Percentiles rank a stretch among this genome's conserved stretches.
Evolutionary conservation across 1,284 basidiomycete genomes (phyloP).

Genomic region (Apiotrichum veenhuisii): DNA sequence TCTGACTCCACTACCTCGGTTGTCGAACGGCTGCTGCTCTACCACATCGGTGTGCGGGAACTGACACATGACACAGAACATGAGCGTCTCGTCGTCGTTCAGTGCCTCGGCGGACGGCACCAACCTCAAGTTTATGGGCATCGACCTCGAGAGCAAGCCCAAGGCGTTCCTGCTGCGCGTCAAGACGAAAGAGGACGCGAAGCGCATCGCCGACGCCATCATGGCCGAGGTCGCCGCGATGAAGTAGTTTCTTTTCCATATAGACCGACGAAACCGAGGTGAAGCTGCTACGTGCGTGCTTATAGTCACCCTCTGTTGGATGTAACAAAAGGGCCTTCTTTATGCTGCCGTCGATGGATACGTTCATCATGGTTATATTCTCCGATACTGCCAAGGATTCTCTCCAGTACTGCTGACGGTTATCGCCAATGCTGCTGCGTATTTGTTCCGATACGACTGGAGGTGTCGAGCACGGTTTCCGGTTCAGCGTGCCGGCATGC

Average conservation of each 20-base stretch:
- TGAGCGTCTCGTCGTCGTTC: conserved; percentile 27
- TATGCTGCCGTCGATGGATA: neutral
- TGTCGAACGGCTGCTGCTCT: no score
- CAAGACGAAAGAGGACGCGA: conserved; percentile 61
- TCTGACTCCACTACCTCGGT: no score
- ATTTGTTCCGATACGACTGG: no score
- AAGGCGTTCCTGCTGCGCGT: conserved; percentile 63
- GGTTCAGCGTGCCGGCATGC: no score
- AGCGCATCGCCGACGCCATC: conserved; percentile 59
- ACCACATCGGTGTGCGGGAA: neutral
- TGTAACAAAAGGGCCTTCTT: neutral
- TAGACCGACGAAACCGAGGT: conserved; percentile 9
- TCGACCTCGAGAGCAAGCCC: conserved; percentile 50
- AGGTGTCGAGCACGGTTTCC: no score
- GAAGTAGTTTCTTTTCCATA: neutral
- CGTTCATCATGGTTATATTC: no score
- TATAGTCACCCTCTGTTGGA: neutral
- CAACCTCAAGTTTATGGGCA: conserved; percentile 35
- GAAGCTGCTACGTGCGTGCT: neutral
- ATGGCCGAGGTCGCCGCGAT: conserved; percentile 58
- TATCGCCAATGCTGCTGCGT: no score
- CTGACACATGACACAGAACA: conserved; percentile 29
- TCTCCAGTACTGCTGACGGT: no score
- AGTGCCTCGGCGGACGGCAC: conserved; percentile 27
- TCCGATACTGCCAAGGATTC: no score